phyloP scores from a whole-genome alignment of 139 green algal genomes.

The Zygnema circumcarinatum region DNA sequence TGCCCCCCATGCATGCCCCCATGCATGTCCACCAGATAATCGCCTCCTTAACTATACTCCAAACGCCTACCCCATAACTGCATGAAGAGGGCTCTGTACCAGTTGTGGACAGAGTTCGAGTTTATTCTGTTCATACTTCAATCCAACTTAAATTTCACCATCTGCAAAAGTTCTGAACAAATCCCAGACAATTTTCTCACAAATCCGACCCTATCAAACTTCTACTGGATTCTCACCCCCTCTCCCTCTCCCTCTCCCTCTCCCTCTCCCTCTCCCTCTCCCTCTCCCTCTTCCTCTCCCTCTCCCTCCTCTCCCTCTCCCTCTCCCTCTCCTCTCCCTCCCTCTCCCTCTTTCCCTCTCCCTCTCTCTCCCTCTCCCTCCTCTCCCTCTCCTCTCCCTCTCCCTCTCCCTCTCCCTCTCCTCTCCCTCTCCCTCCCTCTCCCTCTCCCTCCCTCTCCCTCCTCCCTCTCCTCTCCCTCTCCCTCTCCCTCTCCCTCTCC shows the following conservation, averaged over 20 bases:
- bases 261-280: neutral
- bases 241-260: slow-evolving; percentile 10
- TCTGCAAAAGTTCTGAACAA: too few relatives aligned
- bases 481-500: neutral
- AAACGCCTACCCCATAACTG: too few relatives aligned
- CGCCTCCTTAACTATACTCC: neutral
- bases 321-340: neutral
- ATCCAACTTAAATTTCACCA: too few relatives aligned
- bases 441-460: neutral
- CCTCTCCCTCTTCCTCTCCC: neutral
- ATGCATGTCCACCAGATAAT: neutral
- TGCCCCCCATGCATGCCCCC: neutral
- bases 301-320: neutral
- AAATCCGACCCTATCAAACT: neutral
- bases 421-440: neutral
- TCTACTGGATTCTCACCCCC: neutral
- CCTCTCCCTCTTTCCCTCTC: neutral
- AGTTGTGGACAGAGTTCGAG: too few relatives aligned
- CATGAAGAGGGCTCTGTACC: too few relatives aligned
- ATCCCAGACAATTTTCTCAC: too few relatives aligned
- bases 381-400: neutral
- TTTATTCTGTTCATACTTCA: too few relatives aligned
- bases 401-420: neutral
- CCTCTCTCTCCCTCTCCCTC: neutral
- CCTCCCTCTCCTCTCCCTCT: neutral